Percentiles rank a stretch among this genome's conserved stretches.
Evolutionary conservation across 306 rosid species (phyloP).

Genomic region (Castanopsis chinensis): DNA sequence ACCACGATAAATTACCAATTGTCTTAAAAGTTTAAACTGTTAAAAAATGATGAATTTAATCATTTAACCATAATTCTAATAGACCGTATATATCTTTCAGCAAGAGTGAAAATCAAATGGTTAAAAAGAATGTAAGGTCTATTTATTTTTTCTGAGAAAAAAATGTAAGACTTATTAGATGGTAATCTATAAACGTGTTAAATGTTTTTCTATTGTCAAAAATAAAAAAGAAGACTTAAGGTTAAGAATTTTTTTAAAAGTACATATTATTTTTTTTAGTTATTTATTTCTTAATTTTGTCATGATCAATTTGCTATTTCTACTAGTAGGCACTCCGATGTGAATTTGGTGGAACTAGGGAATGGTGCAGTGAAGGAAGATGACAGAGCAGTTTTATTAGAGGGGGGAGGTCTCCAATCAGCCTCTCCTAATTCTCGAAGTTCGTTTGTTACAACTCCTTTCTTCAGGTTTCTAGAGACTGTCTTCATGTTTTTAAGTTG

Average conservation of each 20-base stretch:
- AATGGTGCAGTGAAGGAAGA: slow-evolving; percentile 60
- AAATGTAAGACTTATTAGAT: background rate
- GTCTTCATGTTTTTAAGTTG: slow-evolving; percentile 11
- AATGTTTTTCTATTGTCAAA: background rate
- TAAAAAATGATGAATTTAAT: too few relatives aligned
- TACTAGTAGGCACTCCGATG: slow-evolving; percentile 70
- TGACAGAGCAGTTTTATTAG: slow-evolving; percentile 65
- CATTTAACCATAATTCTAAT: too few relatives aligned
- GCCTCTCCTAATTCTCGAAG: slow-evolving; percentile 62
- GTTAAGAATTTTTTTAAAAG: too few relatives aligned
- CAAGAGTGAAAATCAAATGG: background rate
- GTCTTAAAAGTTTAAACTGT: too few relatives aligned
- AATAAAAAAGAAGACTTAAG: background rate
- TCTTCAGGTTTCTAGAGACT: slow-evolving; percentile 51
- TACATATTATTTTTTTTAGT: too few relatives aligned
- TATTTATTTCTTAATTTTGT: too few relatives aligned
- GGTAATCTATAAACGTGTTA: background rate
- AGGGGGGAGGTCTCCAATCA: slow-evolving; percentile 62
- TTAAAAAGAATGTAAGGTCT: background rate
- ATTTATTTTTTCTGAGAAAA: too few relatives aligned
- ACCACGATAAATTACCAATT: too few relatives aligned
- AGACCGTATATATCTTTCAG: background rate
- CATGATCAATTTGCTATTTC: slow-evolving; percentile 25
- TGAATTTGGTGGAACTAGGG: slow-evolving; percentile 57
- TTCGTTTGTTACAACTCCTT: slow-evolving; percentile 39